Conservation (phyloP, 352 stramenopile genomes). For the Phytophthora quininea region DNA sequence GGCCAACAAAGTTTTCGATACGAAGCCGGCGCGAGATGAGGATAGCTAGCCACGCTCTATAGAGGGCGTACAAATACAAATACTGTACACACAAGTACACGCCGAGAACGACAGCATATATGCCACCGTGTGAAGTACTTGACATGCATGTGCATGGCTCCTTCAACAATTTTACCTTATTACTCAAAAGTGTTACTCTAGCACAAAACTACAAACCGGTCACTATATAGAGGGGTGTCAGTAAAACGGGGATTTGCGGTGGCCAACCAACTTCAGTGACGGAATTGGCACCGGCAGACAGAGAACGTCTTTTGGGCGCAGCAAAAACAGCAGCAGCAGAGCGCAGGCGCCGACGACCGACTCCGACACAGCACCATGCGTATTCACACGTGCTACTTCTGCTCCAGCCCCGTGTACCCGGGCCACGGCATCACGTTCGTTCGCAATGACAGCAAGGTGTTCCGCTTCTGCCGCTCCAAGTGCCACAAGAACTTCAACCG, state of each 20-base stretch:
- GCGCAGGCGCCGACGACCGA: slow-evolving; percentile 10
- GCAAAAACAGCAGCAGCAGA: slow-evolving; percentile 30
- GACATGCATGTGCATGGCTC: no score
- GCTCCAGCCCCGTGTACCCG: slow-evolving; percentile 98
- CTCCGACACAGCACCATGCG: slow-evolving; percentile 77
- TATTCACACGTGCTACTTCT: slow-evolving; percentile 99
- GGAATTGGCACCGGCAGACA: not conserved
- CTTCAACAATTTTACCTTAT: no score
- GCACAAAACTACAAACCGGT: no score
- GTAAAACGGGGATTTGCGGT: no score
- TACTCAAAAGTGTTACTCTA: no score
- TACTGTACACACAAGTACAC: not conserved
- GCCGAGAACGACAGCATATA: no score
- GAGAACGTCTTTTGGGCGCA: not conserved
- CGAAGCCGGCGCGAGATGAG: slow-evolving; percentile 12
- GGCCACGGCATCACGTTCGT: slow-evolving; percentile 99
- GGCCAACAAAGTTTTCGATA: slow-evolving; percentile 1
- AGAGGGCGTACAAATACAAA: slow-evolving; percentile 32
- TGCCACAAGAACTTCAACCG: slow-evolving; percentile 99
- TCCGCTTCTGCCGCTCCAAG: slow-evolving; percentile 99
- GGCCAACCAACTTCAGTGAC: not conserved
- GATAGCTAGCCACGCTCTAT: slow-evolving; percentile 26
- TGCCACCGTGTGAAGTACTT: no score
- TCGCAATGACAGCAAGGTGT: slow-evolving; percentile 99
- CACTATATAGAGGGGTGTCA: no score